A percentile compares a stretch with the other conserved stretches of the same genome.
These are phyloP conservation scores for Fusarium sp. DNA, from an alignment of 2,329 filamentous ascomycete species.

Conservation along the genomic window DNA sequence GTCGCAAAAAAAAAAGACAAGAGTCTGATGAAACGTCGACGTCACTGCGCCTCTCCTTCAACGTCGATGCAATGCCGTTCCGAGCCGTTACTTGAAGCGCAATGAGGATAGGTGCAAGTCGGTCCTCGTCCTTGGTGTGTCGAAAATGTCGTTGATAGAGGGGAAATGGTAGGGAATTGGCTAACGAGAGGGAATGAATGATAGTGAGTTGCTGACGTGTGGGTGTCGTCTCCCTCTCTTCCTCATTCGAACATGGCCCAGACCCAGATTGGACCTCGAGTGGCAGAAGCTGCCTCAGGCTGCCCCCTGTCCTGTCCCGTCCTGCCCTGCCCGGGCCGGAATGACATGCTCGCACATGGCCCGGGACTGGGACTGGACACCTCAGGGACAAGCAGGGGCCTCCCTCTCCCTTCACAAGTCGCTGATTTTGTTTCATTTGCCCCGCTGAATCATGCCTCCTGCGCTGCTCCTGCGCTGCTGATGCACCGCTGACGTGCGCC, in stretches of 20 bases:
- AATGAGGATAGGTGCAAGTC: not conserved
- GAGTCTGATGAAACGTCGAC: conserved; percentile 2
- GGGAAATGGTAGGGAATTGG: not conserved
- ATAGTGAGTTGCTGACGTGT: conserved; percentile 25
- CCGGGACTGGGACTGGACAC: not conserved
- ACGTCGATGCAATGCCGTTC: not conserved
- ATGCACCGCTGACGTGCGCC: not conserved
- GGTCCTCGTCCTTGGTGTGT: not conserved
- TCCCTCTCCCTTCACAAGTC: not conserved
- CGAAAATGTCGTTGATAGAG: not conserved
- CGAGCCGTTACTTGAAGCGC: not conserved
- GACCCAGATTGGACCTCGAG: not conserved
- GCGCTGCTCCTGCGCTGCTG: not conserved
- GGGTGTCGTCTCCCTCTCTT: conserved; percentile 22
- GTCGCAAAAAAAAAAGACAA: conserved; percentile 14
- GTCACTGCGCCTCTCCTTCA: conserved; percentile 15
- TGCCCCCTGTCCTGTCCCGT: not conserved
- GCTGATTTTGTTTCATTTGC: conserved; percentile 1
- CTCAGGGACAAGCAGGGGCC: conserved; percentile 11
- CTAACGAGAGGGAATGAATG: not conserved
- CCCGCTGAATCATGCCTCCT: not conserved
- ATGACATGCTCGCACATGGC: not conserved
- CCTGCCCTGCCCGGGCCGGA: not conserved
- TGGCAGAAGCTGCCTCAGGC: conserved; percentile 27
- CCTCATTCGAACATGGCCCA: not conserved